Conservation (phyloP, 345 rosid species). For the Gossypium anomalum region DNA sequence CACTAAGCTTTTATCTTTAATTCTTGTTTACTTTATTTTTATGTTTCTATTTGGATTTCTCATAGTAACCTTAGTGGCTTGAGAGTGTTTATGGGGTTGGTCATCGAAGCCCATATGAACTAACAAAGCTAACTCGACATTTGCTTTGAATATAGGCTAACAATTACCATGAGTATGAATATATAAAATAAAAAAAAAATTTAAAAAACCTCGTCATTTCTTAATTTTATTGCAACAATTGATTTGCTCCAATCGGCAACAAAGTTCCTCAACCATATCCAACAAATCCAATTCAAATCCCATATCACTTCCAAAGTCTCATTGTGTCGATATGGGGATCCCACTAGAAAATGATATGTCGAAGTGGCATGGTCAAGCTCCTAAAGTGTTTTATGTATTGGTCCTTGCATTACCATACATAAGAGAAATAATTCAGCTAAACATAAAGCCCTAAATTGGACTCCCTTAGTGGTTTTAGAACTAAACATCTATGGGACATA, state of each 20-base stretch:
- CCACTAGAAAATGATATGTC: not conserved
- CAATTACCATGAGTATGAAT: too few relatives aligned
- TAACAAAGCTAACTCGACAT: too few relatives aligned
- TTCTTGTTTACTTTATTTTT: too few relatives aligned
- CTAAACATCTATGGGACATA: not conserved
- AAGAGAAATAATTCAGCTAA: not conserved
- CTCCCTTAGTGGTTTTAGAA: slow-evolving; percentile 1
- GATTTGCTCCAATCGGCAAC: not conserved
- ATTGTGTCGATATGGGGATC: not conserved
- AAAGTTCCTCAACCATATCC: not conserved
- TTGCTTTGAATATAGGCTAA: too few relatives aligned
- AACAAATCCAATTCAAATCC: not conserved
- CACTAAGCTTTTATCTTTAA: too few relatives aligned
- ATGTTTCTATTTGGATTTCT: too few relatives aligned
- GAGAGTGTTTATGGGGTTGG: too few relatives aligned
- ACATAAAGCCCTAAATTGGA: not conserved
- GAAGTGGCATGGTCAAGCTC: not conserved
- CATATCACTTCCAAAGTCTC: not conserved
- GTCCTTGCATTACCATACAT: not conserved
- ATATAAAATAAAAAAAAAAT: too few relatives aligned
- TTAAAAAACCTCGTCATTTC: too few relatives aligned
- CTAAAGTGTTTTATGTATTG: not conserved
- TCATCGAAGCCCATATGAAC: too few relatives aligned
- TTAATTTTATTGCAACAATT: not conserved
- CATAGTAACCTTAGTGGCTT: too few relatives aligned